phyloP scores from a whole-genome alignment of 148 eudicot species.

The Chenopodium formosanum region DNA sequence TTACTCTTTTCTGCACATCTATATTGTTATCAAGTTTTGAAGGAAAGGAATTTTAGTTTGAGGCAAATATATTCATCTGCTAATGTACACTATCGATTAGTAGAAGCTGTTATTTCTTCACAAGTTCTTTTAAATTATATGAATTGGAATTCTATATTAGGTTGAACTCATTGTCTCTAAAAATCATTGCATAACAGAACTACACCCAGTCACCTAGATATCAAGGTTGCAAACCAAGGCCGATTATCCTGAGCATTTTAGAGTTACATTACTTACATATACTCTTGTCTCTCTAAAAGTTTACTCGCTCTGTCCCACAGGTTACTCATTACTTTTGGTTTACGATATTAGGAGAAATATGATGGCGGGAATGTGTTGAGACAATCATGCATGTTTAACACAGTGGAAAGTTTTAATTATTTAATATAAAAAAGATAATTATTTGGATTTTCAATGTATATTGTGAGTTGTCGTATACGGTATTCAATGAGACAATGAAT shows the following conservation, averaged over 20 bases:
- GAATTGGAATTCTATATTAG: not conserved
- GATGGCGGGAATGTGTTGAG: no score
- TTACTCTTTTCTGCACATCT: not conserved
- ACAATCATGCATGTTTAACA: no score
- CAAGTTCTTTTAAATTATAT: not conserved
- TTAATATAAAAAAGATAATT: no score
- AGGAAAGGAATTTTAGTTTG: not conserved
- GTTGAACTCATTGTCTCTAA: not conserved
- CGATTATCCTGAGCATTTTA: not conserved
- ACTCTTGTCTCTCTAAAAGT: not conserved
- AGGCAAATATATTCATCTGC: not conserved
- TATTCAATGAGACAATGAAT: not conserved
- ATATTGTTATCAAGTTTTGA: not conserved
- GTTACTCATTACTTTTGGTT: no score
- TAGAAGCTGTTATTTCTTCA: slow-evolving; percentile 6
- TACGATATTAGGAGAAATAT: no score
- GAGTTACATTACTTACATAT: not conserved
- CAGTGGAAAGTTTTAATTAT: no score
- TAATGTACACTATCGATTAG: not conserved
- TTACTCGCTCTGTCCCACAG: not conserved
- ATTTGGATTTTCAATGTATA: not conserved
- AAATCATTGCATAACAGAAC: no score
- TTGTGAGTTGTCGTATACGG: not conserved
- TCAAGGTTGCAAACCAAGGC: not conserved
- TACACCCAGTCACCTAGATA: not conserved